Evolutionary conservation across 768 basidiomycete genomes (phyloP).

Genomic region (Wakefieldia striispora): DNA sequence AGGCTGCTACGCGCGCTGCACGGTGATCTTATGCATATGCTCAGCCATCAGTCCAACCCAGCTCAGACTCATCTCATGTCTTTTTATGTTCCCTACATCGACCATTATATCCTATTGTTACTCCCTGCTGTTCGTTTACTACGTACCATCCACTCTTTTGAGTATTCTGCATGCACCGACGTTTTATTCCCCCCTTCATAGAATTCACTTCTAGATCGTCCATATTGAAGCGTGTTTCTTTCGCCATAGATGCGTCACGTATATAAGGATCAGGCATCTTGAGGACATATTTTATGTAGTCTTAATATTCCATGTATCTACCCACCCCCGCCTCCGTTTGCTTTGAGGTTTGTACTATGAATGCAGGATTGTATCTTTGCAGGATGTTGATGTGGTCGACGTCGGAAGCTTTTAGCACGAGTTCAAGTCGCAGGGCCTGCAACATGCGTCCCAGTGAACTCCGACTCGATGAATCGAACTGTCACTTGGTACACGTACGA

Average conservation of each 20-base stretch:
- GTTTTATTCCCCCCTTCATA: conserved; percentile 13
- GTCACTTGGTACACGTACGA: neutral
- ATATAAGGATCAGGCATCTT: conserved; percentile 35
- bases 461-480: conserved; percentile 9
- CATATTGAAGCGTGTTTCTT: conserved; percentile 12
- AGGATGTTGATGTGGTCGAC: neutral
- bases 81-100: conserved; percentile 7
- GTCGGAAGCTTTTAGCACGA: no score
- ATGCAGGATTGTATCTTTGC: conserved; percentile 17
- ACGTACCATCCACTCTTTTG: conserved; percentile 5
- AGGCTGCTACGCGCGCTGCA: conserved; percentile 42
- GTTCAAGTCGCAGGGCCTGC: neutral
- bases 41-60: neutral
- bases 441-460: conserved; percentile 5
- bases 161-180: conserved; percentile 10
- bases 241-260: conserved; percentile 30
- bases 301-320: conserved; percentile 32
- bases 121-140: neutral
- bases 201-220: conserved; percentile 22
- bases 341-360: conserved; percentile 18
- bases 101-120: conserved; percentile 22
- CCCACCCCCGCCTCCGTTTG: conserved; percentile 8
- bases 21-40: conserved; percentile 13
- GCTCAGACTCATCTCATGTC: neutral
- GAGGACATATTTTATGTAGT: conserved; percentile 35